Conservation (phyloP, 1,139 yeast species). For the Pichia sp. region DNA sequence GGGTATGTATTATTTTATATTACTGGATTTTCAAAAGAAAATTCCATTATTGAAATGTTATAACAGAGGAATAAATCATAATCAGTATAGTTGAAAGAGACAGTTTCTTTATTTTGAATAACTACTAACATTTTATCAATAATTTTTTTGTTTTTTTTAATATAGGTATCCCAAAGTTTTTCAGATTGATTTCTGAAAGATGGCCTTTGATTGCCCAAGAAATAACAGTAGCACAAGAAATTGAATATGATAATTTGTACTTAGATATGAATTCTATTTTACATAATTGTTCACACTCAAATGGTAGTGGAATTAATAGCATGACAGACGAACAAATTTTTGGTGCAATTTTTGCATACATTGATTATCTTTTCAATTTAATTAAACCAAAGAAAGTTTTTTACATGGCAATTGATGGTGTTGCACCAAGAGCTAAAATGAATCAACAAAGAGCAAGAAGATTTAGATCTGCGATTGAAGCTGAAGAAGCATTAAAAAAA, state of each 20-base stretch:
- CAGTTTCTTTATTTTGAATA: neutral
- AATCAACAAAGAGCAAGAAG: conserved; percentile 97
- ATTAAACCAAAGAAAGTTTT: conserved; percentile 83
- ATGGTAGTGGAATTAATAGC: conserved; percentile 48
- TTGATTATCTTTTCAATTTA: conserved; percentile 84
- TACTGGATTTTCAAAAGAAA: neutral
- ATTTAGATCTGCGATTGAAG: conserved; percentile 92
- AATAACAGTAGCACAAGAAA: conserved; percentile 77
- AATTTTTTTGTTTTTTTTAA: neutral
- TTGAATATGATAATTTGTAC: conserved; percentile 91
- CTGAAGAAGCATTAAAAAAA: conserved; percentile 64
- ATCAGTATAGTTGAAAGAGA: neutral
- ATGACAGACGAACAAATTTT: conserved; percentile 89
- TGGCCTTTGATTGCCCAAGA: conserved; percentile 95
- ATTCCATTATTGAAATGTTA: neutral
- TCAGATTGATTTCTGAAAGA: conserved; percentile 95
- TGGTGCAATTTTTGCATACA: conserved; percentile 87
- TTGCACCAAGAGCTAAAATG: conserved; percentile 99
- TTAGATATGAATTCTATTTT: conserved; percentile 96
- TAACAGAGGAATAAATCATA: neutral
- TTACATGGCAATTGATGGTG: conserved; percentile 98
- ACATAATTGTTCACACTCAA: conserved; percentile 86
- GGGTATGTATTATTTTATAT: neutral
- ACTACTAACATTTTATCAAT: neutral
- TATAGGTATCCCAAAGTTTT: conserved; percentile 92